Percentiles rank a stretch among this genome's conserved stretches.
These are phyloP conservation scores for Kodamaea sp. DNA, from an alignment of 1,139 yeast genomes.

Conservation along the genomic window DNA sequence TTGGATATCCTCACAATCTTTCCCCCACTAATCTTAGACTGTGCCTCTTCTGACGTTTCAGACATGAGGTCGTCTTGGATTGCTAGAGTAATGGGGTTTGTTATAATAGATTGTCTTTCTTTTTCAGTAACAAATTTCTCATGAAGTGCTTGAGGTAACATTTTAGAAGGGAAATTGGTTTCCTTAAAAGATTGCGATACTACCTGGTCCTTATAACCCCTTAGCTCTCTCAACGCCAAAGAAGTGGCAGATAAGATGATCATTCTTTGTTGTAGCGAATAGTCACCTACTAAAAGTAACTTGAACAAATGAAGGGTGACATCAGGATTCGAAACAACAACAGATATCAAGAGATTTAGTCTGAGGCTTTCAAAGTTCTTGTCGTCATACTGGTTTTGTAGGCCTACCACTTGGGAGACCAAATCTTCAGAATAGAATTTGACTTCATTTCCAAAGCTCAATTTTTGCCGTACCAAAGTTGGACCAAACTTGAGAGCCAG, in stretches of 20 bases:
- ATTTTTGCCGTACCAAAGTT: conserved; percentile 54
- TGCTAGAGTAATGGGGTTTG: background rate
- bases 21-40: conserved; percentile 42
- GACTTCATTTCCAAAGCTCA: conserved; percentile 55
- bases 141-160: conserved; percentile 51
- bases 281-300: conserved; percentile 59
- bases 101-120: conserved; percentile 1
- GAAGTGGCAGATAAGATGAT: conserved; percentile 56
- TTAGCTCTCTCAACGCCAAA: conserved; percentile 58
- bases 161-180: conserved; percentile 39
- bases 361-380: conserved; percentile 51
- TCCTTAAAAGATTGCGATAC: conserved; percentile 37
- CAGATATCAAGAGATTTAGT: conserved; percentile 52
- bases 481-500: conserved; percentile 57
- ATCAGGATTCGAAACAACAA: conserved; percentile 50
- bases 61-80: conserved; percentile 38
- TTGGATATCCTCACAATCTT: conserved; percentile 53
- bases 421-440: conserved; percentile 48
- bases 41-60: conserved; percentile 42
- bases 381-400: conserved; percentile 52
- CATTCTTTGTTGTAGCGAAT: conserved; percentile 63
- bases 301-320: conserved; percentile 39
- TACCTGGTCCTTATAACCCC: conserved; percentile 55
- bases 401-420: conserved; percentile 44
- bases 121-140: conserved; percentile 21